phyloP scores from a whole-genome alignment of 805 yeast genomes.

The Pichia nanzhaoensis region DNA sequence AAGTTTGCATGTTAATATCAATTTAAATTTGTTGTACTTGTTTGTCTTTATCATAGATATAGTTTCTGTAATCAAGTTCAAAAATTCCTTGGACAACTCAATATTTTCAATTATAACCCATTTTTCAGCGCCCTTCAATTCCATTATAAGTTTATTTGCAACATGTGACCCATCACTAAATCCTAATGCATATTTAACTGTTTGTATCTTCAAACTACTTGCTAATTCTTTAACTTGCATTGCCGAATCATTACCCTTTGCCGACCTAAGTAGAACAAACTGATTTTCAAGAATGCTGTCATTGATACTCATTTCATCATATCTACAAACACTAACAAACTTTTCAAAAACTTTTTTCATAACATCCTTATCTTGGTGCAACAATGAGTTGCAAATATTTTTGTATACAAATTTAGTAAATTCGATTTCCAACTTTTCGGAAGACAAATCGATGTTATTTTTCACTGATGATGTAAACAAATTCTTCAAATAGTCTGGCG shows the following conservation, averaged over 20 bases:
- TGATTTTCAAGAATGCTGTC: slow-evolving; percentile 25
- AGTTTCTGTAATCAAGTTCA: slow-evolving; percentile 45
- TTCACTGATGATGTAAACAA: neutral
- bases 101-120: slow-evolving; percentile 82
- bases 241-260: slow-evolving; percentile 63
- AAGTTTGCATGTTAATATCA: slow-evolving; percentile 61
- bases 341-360: slow-evolving; percentile 32
- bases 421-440: slow-evolving; percentile 27
- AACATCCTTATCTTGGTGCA: slow-evolving; percentile 37
- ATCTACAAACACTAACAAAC: neutral
- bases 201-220: slow-evolving; percentile 15
- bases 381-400: slow-evolving; percentile 40
- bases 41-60: slow-evolving; percentile 26
- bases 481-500: neutral
- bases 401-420: slow-evolving; percentile 45
- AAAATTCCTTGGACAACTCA: slow-evolving; percentile 65
- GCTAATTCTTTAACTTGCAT: slow-evolving; percentile 44
- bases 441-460: slow-evolving; percentile 15
- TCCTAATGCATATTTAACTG: slow-evolving; percentile 62
- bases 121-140: slow-evolving; percentile 40
- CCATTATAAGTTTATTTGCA: slow-evolving; percentile 48
- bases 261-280: slow-evolving; percentile 48
- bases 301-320: slow-evolving; percentile 15
- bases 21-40: slow-evolving; percentile 35
- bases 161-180: slow-evolving; percentile 54